Evolutionary conservation across 1,284 basidiomycete genomes (phyloP).

Genomic region (Tilletia indica): DNA sequence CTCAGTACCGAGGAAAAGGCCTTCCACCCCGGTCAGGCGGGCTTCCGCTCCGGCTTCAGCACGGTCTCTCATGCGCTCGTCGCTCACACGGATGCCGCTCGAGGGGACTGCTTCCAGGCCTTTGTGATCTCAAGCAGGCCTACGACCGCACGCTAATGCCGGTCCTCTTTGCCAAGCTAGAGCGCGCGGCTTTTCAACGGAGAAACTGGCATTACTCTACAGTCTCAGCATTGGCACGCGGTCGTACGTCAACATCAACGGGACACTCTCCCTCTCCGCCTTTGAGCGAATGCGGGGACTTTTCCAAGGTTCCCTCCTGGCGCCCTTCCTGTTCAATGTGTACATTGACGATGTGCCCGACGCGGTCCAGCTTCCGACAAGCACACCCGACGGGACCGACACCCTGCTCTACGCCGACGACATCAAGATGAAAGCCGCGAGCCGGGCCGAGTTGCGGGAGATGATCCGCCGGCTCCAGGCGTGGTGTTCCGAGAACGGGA

Average conservation of each 20-base stretch:
- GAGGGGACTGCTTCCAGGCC: background rate
- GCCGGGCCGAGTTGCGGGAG: too few species aligned
- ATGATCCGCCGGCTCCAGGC: background rate
- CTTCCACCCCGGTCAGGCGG: background rate
- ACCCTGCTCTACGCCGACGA: background rate
- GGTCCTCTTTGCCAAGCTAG: background rate
- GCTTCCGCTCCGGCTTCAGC: background rate
- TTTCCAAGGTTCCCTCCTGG: background rate
- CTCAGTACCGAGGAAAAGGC: background rate
- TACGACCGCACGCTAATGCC: background rate
- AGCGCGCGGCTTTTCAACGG: background rate
- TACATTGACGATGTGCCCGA: background rate
- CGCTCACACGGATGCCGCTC: background rate
- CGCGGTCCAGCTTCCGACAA: background rate
- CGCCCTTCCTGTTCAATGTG: background rate
- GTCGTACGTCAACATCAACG: constrained; percentile 1
- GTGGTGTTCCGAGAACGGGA: background rate
- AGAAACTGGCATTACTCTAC: background rate
- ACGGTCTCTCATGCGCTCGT: background rate
- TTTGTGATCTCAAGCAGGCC: constrained; percentile 5
- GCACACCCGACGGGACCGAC: background rate
- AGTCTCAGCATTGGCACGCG: background rate
- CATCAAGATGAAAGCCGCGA: background rate
- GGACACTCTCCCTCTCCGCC: background rate
- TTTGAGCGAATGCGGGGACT: background rate